phyloP scores from a whole-genome alignment of 2,329 filamentous ascomycete genomes.

The Lachnum nothofagi region DNA sequence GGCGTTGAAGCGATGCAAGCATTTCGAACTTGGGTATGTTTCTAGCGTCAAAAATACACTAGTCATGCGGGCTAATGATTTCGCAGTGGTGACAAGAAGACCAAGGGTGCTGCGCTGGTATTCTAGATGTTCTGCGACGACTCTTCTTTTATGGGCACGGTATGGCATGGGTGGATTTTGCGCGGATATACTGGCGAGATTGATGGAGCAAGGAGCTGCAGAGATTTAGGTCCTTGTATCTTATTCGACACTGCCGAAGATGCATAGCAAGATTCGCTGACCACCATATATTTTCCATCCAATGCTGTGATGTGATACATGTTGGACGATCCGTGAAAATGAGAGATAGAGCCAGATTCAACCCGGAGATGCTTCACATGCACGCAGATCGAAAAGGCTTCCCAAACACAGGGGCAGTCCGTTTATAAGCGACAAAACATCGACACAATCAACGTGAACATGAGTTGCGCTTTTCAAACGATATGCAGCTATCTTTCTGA shows the following conservation, averaged over 20 bases:
- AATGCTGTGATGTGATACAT: not conserved
- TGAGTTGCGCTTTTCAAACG: too few relatives aligned
- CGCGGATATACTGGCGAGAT: slow-evolving; percentile 26
- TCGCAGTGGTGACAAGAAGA: slow-evolving; percentile 99
- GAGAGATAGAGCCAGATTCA: too few relatives aligned
- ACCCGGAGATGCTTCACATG: too few relatives aligned
- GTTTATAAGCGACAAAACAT: too few relatives aligned
- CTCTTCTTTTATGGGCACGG: slow-evolving; percentile 26
- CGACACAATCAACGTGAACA: too few relatives aligned
- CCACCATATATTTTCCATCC: slow-evolving; percentile 10
- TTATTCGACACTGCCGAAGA: slow-evolving; percentile 27
- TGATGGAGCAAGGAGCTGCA: slow-evolving; percentile 20
- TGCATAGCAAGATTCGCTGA: slow-evolving; percentile 32
- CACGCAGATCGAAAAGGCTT: too few relatives aligned
- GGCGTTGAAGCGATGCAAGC: slow-evolving; percentile 99
- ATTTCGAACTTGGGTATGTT: slow-evolving; percentile 97
- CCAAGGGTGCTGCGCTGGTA: slow-evolving; percentile 98
- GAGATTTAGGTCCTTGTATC: slow-evolving; percentile 26
- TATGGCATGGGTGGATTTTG: slow-evolving; percentile 26
- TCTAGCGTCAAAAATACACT: not conserved
- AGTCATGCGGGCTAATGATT: slow-evolving; percentile 37
- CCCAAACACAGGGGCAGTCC: too few relatives aligned
- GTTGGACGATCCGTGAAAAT: too few relatives aligned
- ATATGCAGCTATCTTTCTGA: not conserved
- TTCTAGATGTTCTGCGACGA: slow-evolving; percentile 66